Conservation (phyloP, 2,329 filamentous ascomycete genomes). For the Escovopsis sp. region DNA sequence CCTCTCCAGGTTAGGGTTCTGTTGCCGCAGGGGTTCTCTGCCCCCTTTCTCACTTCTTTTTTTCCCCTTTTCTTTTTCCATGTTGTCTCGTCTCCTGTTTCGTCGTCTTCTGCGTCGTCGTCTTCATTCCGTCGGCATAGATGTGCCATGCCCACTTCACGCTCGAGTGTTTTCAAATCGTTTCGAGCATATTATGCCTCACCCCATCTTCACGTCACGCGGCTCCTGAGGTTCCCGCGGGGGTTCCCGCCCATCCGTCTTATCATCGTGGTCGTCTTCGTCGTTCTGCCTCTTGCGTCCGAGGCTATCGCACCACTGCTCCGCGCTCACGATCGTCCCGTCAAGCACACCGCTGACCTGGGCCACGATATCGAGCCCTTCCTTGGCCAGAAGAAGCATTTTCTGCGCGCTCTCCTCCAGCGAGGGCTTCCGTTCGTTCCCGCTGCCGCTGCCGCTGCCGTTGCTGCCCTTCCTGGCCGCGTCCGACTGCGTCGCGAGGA, state of each 20-base stretch:
- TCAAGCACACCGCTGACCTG: slow-evolving; percentile 81
- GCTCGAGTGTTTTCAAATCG: too few species aligned
- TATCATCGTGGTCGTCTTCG: slow-evolving; percentile 14
- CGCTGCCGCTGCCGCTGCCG: slow-evolving; percentile 20
- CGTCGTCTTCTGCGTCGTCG: not conserved
- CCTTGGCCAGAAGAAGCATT: slow-evolving; percentile 72
- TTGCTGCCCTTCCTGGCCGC: slow-evolving; percentile 13
- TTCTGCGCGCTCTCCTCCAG: slow-evolving; percentile 48
- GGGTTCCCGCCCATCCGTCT: slow-evolving; percentile 9
- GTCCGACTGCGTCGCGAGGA: slow-evolving; percentile 44
- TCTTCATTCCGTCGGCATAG: not conserved
- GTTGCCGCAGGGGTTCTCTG: too few species aligned
- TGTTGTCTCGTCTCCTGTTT: not conserved
- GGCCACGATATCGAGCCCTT: slow-evolving; percentile 85
- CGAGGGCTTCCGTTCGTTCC: too few species aligned
- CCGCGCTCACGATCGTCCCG: slow-evolving; percentile 77
- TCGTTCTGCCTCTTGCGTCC: slow-evolving; percentile 27
- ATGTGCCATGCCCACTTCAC: not conserved
- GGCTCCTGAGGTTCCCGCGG: slow-evolving; percentile 7
- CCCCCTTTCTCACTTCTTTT: not conserved
- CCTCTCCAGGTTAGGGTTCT: too few species aligned
- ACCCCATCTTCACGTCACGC: slow-evolving; percentile 16
- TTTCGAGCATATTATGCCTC: too few species aligned
- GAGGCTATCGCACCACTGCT: slow-evolving; percentile 75
- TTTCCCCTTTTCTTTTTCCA: not conserved